These are phyloP conservation scores for Vaccinium macrocarpon DNA, from an alignment of 148 eudicot species.

Conservation along the genomic window DNA sequence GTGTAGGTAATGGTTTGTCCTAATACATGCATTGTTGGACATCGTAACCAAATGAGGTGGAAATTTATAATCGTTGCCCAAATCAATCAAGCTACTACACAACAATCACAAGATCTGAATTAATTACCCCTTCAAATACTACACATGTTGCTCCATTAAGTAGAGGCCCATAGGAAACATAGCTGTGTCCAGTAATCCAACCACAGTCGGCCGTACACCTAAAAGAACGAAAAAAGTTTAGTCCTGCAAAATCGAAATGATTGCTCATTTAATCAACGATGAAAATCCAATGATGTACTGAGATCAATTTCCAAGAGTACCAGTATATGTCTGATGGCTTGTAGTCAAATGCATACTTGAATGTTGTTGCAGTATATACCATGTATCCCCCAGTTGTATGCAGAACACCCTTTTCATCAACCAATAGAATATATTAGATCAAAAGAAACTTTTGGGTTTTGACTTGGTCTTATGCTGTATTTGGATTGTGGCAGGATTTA, in stretches of 20 bases:
- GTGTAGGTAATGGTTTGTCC: neutral
- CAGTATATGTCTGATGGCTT: constrained; percentile 91
- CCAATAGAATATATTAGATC: constrained; percentile 13
- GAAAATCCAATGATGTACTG: neutral
- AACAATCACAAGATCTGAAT: constrained; percentile 1
- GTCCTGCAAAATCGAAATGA: neutral
- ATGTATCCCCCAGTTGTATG: constrained; percentile 99
- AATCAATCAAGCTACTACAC: neutral
- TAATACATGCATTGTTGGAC: neutral
- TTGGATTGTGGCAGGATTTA: too few relatives aligned
- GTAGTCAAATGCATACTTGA: constrained; percentile 97
- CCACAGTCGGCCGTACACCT: constrained; percentile 99
- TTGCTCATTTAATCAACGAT: constrained; percentile 5
- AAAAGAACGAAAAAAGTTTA: constrained; percentile 8
- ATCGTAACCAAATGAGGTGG: neutral
- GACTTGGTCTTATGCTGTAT: too few relatives aligned
- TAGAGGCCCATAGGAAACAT: constrained; percentile 96
- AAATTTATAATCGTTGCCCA: neutral
- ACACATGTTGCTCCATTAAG: constrained; percentile 91
- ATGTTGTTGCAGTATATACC: constrained; percentile 95
- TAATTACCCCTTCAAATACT: constrained; percentile 88
- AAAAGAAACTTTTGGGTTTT: neutral
- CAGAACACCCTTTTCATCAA: constrained; percentile 71
- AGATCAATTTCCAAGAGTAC: constrained; percentile 32
- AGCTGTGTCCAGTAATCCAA: constrained; percentile 99